Evolutionary conservation across 306 rosid species (phyloP).

Genomic region (Acmispon strigosus): DNA sequence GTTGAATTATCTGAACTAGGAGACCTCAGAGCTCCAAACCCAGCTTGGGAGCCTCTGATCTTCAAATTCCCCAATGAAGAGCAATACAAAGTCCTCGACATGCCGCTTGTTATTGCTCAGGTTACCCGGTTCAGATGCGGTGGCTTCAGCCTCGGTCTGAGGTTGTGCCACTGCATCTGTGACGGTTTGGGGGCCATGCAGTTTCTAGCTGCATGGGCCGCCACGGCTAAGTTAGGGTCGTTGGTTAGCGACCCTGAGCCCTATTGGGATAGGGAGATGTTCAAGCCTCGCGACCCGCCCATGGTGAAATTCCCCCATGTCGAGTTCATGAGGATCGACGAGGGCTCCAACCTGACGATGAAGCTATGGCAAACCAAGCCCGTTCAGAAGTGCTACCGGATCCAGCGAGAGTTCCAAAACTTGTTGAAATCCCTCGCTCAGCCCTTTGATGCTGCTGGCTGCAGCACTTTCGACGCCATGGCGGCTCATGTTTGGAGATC

Average conservation of each 20-base stretch:
- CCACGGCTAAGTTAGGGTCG: constrained; percentile 52
- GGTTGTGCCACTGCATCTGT: constrained; percentile 89
- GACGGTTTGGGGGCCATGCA: constrained; percentile 98
- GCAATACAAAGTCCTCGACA: constrained; percentile 72
- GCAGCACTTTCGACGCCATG: constrained; percentile 83
- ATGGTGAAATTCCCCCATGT: constrained; percentile 55
- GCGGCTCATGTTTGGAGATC: constrained; percentile 90
- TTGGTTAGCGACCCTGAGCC: constrained; percentile 52
- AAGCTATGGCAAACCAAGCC: constrained; percentile 59
- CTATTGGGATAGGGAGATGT: constrained; percentile 66
- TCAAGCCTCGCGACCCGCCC: constrained; percentile 61
- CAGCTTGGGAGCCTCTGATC: constrained; percentile 81
- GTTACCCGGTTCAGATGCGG: constrained; percentile 69
- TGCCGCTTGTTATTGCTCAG: constrained; percentile 90
- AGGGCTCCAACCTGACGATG: constrained; percentile 58
- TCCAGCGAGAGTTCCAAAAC: constrained; percentile 62
- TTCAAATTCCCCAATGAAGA: constrained; percentile 75
- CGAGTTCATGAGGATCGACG: constrained; percentile 81
- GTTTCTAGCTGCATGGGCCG: constrained; percentile 75
- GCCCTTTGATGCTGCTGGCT: constrained; percentile 28
- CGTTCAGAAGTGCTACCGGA: constrained; percentile 66
- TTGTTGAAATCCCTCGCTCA: constrained; percentile 45
- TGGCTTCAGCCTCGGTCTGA: constrained; percentile 84
- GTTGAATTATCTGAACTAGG: constrained; percentile 49
- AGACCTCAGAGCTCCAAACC: constrained; percentile 70